Percentiles rank a stretch among this genome's conserved stretches.
phyloP scores from a whole-genome alignment of 306 rosid genomes.

The Vigna hirtella region DNA sequence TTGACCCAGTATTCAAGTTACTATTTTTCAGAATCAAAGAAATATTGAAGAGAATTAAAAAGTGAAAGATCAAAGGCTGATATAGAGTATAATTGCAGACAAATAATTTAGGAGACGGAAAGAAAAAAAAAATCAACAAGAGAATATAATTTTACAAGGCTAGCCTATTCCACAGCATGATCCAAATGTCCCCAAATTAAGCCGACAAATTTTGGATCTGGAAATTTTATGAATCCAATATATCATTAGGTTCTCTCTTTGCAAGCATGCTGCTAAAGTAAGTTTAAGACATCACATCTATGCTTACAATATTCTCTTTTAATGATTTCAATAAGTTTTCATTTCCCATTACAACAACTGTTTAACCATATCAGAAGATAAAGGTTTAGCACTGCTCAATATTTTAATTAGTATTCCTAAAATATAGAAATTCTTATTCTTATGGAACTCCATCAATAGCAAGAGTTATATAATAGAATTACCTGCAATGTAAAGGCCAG shows the following conservation, averaged over 20 bases:
- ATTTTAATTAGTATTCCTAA: conserved; percentile 5
- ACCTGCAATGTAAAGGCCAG: conserved; percentile 87
- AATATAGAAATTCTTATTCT: conserved; percentile 26
- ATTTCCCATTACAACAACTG: background rate
- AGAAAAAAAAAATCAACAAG: background rate
- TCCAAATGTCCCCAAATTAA: background rate
- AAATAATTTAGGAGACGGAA: background rate
- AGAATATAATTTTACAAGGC: background rate
- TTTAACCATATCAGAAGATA: conserved; percentile 29
- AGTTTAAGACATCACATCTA: background rate
- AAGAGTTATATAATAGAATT: conserved; percentile 37
- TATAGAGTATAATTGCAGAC: background rate
- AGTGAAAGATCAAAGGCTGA: background rate
- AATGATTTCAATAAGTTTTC: conserved; percentile 20
- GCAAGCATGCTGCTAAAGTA: conserved; percentile 21
- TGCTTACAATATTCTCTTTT: conserved; percentile 11
- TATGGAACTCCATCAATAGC: conserved; percentile 13
- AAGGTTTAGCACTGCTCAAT: background rate
- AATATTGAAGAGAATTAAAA: background rate
- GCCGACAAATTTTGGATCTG: background rate
- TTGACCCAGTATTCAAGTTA: background rate
- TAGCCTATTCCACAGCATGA: background rate
- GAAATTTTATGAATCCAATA: conserved; percentile 18
- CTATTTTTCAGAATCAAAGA: background rate
- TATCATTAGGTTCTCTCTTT: conserved; percentile 19